These are phyloP conservation scores for Raffaelea ambrosiae DNA, from an alignment of 2,329 filamentous ascomycete species.

Conservation along the genomic window DNA sequence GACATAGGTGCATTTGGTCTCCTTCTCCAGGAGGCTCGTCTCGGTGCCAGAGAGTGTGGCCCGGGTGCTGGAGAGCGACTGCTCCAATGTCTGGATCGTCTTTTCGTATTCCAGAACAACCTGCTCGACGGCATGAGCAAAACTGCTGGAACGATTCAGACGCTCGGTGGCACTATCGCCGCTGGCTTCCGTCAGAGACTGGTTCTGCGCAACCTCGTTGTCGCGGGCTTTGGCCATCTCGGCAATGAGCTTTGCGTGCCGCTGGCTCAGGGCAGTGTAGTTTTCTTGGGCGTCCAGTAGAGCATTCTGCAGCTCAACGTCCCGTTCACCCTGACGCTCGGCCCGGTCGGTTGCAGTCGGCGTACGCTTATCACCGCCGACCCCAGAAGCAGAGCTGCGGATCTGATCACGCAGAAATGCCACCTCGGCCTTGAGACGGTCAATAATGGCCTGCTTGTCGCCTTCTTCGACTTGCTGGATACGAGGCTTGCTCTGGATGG, in stretches of 20 bases:
- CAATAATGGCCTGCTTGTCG: slow-evolving; percentile 90
- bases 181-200: slow-evolving; percentile 50
- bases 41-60: slow-evolving; percentile 77
- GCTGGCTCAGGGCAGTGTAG: slow-evolving; percentile 81
- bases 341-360: slow-evolving; percentile 56
- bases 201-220: slow-evolving; percentile 51
- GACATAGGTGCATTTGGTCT: slow-evolving; percentile 85
- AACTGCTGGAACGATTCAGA: slow-evolving; percentile 88
- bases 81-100: slow-evolving; percentile 89
- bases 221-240: slow-evolving; percentile 85
- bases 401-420: slow-evolving; percentile 92
- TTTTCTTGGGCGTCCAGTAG: slow-evolving; percentile 89
- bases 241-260: slow-evolving; percentile 90
- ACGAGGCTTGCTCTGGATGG: slow-evolving; percentile 93
- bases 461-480: slow-evolving; percentile 91
- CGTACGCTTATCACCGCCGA: slow-evolving; percentile 43
- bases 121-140: slow-evolving; percentile 91
- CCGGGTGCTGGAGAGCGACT: slow-evolving; percentile 82
- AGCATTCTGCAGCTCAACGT: slow-evolving; percentile 87
- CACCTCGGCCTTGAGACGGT: slow-evolving; percentile 87
- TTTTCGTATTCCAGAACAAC: slow-evolving; percentile 97
- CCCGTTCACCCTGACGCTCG: slow-evolving; percentile 74
- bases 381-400: slow-evolving; percentile 60
- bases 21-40: slow-evolving; percentile 79
- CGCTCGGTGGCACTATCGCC: slow-evolving; percentile 79